These are phyloP conservation scores for Diaporthe humulicola DNA, from an alignment of 2,329 filamentous ascomycete species.

Conservation along the genomic window DNA sequence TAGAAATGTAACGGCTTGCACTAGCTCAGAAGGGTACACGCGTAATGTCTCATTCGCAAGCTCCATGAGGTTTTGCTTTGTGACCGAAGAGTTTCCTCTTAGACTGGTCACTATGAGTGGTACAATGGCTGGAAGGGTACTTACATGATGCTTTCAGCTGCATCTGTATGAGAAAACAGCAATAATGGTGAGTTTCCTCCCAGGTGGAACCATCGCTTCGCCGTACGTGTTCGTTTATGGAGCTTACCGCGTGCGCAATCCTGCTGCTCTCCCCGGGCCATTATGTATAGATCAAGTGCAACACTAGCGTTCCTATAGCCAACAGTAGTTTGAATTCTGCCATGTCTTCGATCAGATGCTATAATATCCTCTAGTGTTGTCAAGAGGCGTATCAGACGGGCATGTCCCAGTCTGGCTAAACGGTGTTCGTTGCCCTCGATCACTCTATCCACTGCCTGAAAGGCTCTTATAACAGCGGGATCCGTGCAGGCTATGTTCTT, in stretches of 20 bases:
- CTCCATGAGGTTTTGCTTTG: background rate
- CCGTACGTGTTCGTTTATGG: background rate
- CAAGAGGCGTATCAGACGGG: background rate
- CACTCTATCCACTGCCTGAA: background rate
- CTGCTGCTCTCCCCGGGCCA: background rate
- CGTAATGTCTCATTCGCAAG: slow-evolving; percentile 1
- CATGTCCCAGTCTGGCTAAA: background rate
- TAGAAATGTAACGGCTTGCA: background rate
- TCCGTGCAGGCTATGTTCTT: slow-evolving; percentile 4
- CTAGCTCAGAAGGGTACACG: slow-evolving; percentile 1
- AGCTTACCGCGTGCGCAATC: background rate
- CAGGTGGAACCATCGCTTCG: background rate
- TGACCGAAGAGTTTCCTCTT: background rate
- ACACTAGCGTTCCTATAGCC: slow-evolving; percentile 2
- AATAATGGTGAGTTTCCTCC: slow-evolving; percentile 1
- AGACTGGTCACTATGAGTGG: background rate
- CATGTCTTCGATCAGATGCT: background rate
- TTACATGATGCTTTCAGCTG: background rate
- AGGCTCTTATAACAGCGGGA: background rate
- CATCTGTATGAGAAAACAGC: background rate
- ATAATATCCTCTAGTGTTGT: slow-evolving; percentile 9
- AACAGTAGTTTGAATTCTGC: slow-evolving; percentile 9
- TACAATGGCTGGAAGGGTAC: background rate
- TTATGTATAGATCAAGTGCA: background rate
- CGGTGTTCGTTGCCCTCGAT: background rate